phyloP scores from a whole-genome alignment of 805 yeast species.

The Myxozyma melibiosi region DNA sequence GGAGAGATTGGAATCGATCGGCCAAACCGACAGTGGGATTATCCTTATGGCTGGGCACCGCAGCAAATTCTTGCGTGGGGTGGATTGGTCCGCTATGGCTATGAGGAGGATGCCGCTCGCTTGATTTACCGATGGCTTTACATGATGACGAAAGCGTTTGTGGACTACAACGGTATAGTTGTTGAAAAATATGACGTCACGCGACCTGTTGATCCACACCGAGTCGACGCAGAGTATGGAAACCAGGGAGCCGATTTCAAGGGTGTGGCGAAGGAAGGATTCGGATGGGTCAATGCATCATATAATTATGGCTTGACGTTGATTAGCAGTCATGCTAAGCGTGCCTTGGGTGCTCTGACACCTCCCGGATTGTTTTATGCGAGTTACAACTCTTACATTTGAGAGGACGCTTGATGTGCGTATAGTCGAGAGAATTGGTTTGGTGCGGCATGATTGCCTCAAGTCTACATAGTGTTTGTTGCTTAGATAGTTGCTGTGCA shows the following conservation, averaged over 20 bases:
- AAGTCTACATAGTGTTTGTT: no score
- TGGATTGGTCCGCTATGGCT: slow-evolving; percentile 77
- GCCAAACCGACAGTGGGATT: slow-evolving; percentile 98
- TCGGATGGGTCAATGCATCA: slow-evolving; percentile 97
- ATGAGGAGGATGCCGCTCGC: slow-evolving; percentile 62
- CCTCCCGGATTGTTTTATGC: slow-evolving; percentile 63
- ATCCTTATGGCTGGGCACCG: slow-evolving; percentile 98
- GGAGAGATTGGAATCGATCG: slow-evolving; percentile 68
- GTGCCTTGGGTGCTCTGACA: slow-evolving; percentile 79
- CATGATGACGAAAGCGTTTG: slow-evolving; percentile 85
- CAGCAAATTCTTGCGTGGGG: slow-evolving; percentile 95
- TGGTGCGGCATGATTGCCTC: no score
- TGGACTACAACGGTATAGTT: slow-evolving; percentile 89
- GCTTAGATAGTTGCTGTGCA: no score
- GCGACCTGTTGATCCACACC: slow-evolving; percentile 78
- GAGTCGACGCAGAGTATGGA: slow-evolving; percentile 94
- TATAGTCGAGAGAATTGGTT: no score
- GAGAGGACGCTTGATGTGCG: no score
- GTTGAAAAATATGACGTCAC: slow-evolving; percentile 95
- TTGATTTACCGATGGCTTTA: slow-evolving; percentile 86
- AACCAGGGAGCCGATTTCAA: slow-evolving; percentile 92
- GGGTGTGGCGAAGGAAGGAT: slow-evolving; percentile 94
- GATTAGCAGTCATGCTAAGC: slow-evolving; percentile 63
- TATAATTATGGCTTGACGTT: slow-evolving; percentile 71
- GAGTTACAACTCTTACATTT: slow-evolving; percentile 16